Percentiles rank a stretch among this genome's conserved stretches.
Conservation (phyloP, 2,329 filamentous ascomycete genomes). For the Stenocarpella maydis region DNA sequence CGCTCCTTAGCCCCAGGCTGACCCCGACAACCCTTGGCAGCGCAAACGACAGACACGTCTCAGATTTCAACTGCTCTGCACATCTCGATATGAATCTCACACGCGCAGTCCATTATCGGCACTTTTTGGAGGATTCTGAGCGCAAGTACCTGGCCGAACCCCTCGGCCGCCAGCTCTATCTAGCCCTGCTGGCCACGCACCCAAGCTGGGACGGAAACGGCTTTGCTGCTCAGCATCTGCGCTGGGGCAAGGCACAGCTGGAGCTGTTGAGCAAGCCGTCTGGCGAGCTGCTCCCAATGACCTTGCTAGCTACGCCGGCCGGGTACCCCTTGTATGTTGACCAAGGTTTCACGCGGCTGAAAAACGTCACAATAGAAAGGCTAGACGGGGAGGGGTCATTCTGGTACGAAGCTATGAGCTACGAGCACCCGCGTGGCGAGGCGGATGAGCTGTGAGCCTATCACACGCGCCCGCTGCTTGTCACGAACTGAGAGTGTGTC, state of each 20-base stretch:
- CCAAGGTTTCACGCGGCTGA: constrained; percentile 24
- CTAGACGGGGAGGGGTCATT: constrained; percentile 22
- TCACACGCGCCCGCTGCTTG: neutral
- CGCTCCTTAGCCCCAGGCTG: neutral
- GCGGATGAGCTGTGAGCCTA: neutral
- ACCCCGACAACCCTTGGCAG: neutral
- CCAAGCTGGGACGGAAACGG: constrained; percentile 34
- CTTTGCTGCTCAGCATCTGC: constrained; percentile 25
- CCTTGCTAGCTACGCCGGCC: constrained; percentile 30
- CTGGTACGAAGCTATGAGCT: constrained; percentile 31
- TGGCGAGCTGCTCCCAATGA: constrained; percentile 20
- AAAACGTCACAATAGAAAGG: constrained; percentile 26
- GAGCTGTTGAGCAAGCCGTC: neutral
- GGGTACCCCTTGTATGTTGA: constrained; percentile 31
- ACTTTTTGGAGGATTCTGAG: neutral
- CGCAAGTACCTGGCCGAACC: constrained; percentile 5
- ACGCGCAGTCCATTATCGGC: neutral
- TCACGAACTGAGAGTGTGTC: no score
- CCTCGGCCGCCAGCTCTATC: constrained; percentile 10
- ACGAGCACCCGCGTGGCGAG: neutral
- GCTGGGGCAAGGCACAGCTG: constrained; percentile 27
- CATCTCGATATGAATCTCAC: constrained; percentile 30
- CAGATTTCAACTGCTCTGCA: constrained; percentile 27
- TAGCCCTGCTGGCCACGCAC: constrained; percentile 30
- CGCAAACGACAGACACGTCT: neutral